Evolutionary conservation across 1,284 basidiomycete species (phyloP).

Genomic region (Kwoniella shivajii): DNA sequence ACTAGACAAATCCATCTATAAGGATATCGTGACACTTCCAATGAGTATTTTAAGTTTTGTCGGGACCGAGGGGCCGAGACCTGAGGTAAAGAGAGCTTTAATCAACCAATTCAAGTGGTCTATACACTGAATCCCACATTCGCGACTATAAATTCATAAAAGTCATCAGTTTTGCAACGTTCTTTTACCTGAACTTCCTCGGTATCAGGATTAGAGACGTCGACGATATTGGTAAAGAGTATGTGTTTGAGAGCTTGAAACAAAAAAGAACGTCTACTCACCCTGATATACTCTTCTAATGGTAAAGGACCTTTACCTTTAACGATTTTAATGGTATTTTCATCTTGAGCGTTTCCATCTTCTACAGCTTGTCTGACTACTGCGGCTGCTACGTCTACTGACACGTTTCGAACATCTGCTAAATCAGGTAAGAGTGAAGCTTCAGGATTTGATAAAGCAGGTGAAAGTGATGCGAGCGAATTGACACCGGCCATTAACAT

Average conservation of each 20-base stretch:
- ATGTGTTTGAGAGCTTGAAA: too few species aligned
- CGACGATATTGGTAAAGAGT: too few species aligned
- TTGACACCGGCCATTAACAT: conserved; percentile 69
- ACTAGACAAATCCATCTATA: too few species aligned
- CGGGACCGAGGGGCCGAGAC: background rate
- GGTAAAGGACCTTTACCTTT: conserved; percentile 38
- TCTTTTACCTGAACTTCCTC: too few species aligned
- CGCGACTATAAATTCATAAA: conserved; percentile 21
- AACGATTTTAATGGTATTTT: conserved; percentile 44
- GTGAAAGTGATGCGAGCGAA: conserved; percentile 71
- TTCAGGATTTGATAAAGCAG: conserved; percentile 68
- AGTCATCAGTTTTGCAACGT: too few species aligned
- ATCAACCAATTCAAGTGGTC: conserved; percentile 48
- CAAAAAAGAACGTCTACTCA: too few species aligned
- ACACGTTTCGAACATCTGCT: conserved; percentile 68
- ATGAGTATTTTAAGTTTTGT: too few species aligned
- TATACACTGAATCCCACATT: conserved; percentile 53
- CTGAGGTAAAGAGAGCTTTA: conserved; percentile 16
- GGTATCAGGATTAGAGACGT: too few species aligned
- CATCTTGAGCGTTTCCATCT: conserved; percentile 61
- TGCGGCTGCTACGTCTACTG: conserved; percentile 62
- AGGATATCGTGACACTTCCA: too few species aligned
- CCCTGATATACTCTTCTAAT: conserved; percentile 49
- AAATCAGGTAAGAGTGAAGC: conserved; percentile 61
- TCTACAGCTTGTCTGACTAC: conserved; percentile 75